Percentiles rank a stretch among this genome's conserved stretches.
phyloP scores from a whole-genome alignment of 176 grass and related monocot species.

The Tillandsia leiboldiana region DNA sequence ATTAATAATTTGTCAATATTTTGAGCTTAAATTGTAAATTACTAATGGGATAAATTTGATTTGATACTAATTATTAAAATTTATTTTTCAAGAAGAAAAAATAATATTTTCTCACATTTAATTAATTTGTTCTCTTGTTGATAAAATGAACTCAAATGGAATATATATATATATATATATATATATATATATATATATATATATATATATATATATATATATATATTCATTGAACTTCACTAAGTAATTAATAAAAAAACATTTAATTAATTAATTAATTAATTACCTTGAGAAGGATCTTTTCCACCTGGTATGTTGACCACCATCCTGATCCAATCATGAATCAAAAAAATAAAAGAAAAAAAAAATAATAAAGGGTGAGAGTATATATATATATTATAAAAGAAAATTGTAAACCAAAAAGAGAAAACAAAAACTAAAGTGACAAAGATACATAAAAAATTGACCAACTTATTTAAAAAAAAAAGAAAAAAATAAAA shows the following conservation, averaged over 20 bases:
- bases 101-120: too few species aligned
- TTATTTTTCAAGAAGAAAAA: too few species aligned
- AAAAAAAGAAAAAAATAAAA: not conserved
- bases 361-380: not conserved
- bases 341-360: not conserved
- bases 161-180: too few species aligned
- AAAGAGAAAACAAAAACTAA: not conserved
- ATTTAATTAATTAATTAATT: not conserved
- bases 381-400: too few species aligned
- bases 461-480: not conserved
- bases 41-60: too few species aligned
- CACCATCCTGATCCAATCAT: slow-evolving; percentile 44
- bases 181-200: too few species aligned
- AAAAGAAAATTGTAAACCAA: not conserved
- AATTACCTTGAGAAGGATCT: slow-evolving; percentile 70
- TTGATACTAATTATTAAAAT: too few species aligned
- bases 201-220: too few species aligned
- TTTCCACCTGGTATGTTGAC: slow-evolving; percentile 72
- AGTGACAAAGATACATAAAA: not conserved
- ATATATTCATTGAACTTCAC: not conserved
- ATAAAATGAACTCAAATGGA: too few species aligned
- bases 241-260: not conserved
- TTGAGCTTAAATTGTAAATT: too few species aligned
- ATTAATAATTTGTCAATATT: too few species aligned
- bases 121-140: too few species aligned